Conservation (phyloP, 148 eudicot genomes). For the Simmondsia chinensis region DNA sequence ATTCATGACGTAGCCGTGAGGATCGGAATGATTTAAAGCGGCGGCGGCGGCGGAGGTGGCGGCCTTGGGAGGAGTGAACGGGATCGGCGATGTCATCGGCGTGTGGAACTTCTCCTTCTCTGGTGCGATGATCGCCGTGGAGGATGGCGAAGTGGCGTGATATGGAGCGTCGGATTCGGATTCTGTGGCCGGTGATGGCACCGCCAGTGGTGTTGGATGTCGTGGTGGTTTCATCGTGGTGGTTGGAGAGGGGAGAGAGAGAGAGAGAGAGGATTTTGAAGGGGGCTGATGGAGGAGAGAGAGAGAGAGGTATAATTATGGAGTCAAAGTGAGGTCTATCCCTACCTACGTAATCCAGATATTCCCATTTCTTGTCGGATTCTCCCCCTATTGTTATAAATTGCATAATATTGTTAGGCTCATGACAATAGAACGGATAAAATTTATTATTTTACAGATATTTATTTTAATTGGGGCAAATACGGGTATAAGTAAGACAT, state of each 20-base stretch:
- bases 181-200: background rate
- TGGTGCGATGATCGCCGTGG: conserved; percentile 1
- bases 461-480: too few species aligned
- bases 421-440: too few species aligned
- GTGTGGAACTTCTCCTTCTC: conserved; percentile 24
- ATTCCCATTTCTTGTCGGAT: too few species aligned
- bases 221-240: conserved; percentile 7
- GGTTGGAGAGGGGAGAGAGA: background rate
- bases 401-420: too few species aligned
- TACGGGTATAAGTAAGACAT: too few species aligned
- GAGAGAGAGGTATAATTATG: too few species aligned
- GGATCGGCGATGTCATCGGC: conserved; percentile 17
- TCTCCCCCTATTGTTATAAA: too few species aligned
- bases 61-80: conserved; percentile 9
- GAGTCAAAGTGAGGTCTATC: too few species aligned
- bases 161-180: conserved; percentile 11
- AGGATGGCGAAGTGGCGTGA: conserved; percentile 23
- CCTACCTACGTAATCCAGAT: too few species aligned
- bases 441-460: too few species aligned
- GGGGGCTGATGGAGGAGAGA: background rate
- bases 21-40: background rate
- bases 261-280: background rate
- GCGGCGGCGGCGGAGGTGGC: background rate
- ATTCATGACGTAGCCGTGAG: conserved; percentile 12
- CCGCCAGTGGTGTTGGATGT: conserved; percentile 7